Conservation (phyloP, 805 yeast genomes). For the Yarrowia bubula region DNA sequence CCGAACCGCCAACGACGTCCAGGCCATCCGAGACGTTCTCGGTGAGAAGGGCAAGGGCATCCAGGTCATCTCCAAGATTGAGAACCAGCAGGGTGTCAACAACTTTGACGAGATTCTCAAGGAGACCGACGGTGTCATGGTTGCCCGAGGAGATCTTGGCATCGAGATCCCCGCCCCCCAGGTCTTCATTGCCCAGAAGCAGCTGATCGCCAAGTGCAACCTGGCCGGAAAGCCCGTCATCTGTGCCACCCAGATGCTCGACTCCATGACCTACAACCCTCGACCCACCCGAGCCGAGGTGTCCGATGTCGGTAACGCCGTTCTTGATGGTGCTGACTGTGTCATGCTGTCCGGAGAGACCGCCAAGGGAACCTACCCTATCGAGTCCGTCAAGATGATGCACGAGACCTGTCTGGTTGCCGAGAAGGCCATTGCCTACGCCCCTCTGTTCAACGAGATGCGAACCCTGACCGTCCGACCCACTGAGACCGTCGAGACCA, state of each 20-base stretch:
- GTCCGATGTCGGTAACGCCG: conserved; percentile 98
- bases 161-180: conserved; percentile 99
- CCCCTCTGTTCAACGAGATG: conserved; percentile 75
- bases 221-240: conserved; percentile 99
- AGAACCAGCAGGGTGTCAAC: conserved; percentile 99
- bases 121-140: conserved; percentile 99
- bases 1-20: conserved; percentile 88
- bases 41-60: conserved; percentile 97
- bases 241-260: conserved; percentile 99
- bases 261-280: conserved; percentile 99
- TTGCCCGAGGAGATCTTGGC: conserved; percentile 99
- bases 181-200: conserved; percentile 98
- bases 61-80: conserved; percentile 96
- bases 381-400: conserved; percentile 98
- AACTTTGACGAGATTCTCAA: conserved; percentile 93
- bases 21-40: conserved; percentile 85
- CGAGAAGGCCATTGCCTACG: conserved; percentile 94
- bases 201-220: conserved; percentile 98
- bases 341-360: conserved; percentile 99
- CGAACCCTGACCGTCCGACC: conserved; percentile 84
- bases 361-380: conserved; percentile 98
- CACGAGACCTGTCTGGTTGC: conserved; percentile 95
- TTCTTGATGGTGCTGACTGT: conserved; percentile 99
- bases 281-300: conserved; percentile 99
- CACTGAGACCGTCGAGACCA: conserved; percentile 90